Base-by-base conservation (phyloP, 2,329 filamentous ascomycete species). In the Podosphaera xanthii region DNA sequence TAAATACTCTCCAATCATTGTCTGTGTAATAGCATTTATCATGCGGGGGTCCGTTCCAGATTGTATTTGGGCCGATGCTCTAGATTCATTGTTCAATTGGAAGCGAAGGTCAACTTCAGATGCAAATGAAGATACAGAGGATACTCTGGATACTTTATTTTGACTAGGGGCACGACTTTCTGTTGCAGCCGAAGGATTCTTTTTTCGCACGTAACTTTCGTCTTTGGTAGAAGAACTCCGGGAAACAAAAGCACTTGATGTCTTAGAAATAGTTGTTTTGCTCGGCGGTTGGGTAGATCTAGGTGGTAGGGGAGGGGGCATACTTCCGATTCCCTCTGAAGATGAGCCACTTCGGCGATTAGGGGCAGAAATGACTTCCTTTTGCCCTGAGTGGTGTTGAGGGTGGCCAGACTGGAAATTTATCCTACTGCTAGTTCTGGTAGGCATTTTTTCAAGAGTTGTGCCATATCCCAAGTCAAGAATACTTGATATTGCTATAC, bases 11-110 rank as follows among this genome's bases (percentile, higher is more conserved):
- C 92, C 92, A 68, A 98, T 97, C 92, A 98, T 98, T 22, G 92
- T 97, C 72, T 98, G 91, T 1, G 92, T 98, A 64, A 98, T 96
- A 56, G 92, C 92, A 73, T 96, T 89, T 65, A 98, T 97, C 89
- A 98, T 96, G 66, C 91, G 86, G 62, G 91, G 91, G 72, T 98
- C 92, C 4, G 89, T 94, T 12, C 83, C 83, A 54, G 75, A 71
- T 35, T 76, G 73, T 59, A 74, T 71, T n/a, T 40, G 14, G n/a
- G 9, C 14, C 14, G 53, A 22, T 8, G 22, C 30, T 5, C 74
- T 67, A 59, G 81, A 75, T 57, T 78, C 78, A 60, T 78, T 72
- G 9, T 80, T 77, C 48, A 88, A 83, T 68, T 94, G 89, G 76
- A 98, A 97, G 48, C 91, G 81, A 61, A 83, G 83, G 67, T 98